Percentiles rank a stretch among this genome's conserved stretches.
Evolutionary conservation across 228 moss, liverwort and hornwort genomes (phyloP).

Genomic region (Sphagnum magellanicum): DNA sequence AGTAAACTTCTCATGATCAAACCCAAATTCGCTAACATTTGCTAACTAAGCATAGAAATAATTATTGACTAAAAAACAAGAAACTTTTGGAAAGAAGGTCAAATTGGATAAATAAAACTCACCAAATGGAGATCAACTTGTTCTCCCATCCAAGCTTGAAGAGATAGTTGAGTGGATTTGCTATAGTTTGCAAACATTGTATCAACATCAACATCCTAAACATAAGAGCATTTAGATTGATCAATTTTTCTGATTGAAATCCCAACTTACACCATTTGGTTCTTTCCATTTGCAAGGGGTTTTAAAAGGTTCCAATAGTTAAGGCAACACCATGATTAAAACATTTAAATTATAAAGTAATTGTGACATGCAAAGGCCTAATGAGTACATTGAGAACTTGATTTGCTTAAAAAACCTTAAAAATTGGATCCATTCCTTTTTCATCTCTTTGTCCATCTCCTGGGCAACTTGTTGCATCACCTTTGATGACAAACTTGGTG

Average conservation of each 20-base stretch:
- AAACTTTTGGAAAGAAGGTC: too few species aligned
- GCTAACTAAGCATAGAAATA: too few species aligned
- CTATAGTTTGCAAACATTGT: slow-evolving; percentile 36
- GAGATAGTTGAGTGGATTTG: slow-evolving; percentile 48
- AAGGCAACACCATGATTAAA: too few species aligned
- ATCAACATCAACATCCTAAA: slow-evolving; percentile 39
- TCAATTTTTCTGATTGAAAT: too few species aligned
- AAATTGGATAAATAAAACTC: not conserved
- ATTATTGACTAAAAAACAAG: too few species aligned
- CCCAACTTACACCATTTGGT: too few species aligned
- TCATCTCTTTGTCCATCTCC: slow-evolving; percentile 47
- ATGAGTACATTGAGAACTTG: not conserved
- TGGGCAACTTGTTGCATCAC: slow-evolving; percentile 34
- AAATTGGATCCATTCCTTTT: slow-evolving; percentile 45
- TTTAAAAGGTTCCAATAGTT: too few species aligned
- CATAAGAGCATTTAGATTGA: too few species aligned
- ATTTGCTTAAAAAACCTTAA: slow-evolving; percentile 52
- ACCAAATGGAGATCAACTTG: slow-evolving; percentile 47
- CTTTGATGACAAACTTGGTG: slow-evolving; percentile 26
- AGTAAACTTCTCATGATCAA: not conserved
- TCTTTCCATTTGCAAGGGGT: too few species aligned
- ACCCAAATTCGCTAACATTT: too few species aligned
- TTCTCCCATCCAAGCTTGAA: slow-evolving; percentile 66
- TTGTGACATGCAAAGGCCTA: too few species aligned
- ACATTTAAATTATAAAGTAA: too few species aligned